Base-by-base conservation (phyloP, 305 asterid genomes). In the Rubia tinctorum region DNA sequence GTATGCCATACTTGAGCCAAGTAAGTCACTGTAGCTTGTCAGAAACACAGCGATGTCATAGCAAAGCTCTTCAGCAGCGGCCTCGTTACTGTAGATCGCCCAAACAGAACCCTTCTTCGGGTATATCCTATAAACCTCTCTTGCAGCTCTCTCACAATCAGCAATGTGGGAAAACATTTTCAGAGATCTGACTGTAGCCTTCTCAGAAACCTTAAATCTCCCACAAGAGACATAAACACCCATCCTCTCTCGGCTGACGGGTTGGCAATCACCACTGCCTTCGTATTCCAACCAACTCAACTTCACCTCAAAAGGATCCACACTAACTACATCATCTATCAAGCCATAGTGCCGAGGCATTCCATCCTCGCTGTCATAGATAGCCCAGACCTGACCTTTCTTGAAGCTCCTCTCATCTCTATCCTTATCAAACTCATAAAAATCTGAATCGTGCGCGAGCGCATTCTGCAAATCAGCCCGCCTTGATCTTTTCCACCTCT, bases 321-420 rank as follows among this genome's bases (percentile, higher is more conserved):
- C 40, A 5, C 91, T 86, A 69, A 85, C 79, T n/a, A 90, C 82
- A 78, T 85, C 83, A 74, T 94, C 86, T 61, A 94, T 82, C 78
- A 89, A 76, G n/a, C 89, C 97, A 77, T 91, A 91, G 61, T 88
- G 94, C 81, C 96, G 81, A 0, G 99, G 97, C 89, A 89, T 86
- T 79, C 93, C 93, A 76, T 86, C 96, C 34, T 73, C 84, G 11
- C 87, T 88, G 25, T 89, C 97, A 64, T 90, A 94, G 49, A 86
- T 75, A 34, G 97, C 99, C 97, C 97, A 94, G 42, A 94, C 91
- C 75, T 94, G 99, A 40, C 97, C 97, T 85, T 82, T 86, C 91
- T 85, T 89, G 62, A 91, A 89, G 80, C 86, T 86, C 82, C 82
- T 91, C 80, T 65, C 95, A 37, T 37, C 80, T 84, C 96, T 88